A percentile compares a stretch with the other conserved stretches of the same genome.
These are phyloP conservation scores for Rickenella mellea DNA, from an alignment of 768 basidiomycete species.

Conservation along the genomic window DNA sequence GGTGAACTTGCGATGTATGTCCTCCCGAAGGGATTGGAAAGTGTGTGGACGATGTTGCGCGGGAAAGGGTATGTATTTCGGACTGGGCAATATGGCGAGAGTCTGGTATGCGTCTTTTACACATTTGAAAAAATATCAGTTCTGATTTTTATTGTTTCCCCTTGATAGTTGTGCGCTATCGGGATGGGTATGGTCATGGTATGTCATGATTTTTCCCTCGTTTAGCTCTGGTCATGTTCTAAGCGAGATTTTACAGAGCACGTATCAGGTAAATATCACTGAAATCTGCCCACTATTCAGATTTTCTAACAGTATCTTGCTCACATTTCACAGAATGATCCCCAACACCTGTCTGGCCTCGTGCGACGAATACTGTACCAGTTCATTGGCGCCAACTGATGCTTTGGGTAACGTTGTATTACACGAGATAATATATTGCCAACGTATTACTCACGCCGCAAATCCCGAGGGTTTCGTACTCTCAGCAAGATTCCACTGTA, in stretches of 20 bases:
- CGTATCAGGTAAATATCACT: slow-evolving; percentile 50
- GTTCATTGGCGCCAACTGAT: slow-evolving; percentile 77
- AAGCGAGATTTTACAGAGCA: slow-evolving; percentile 36
- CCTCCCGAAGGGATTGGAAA: slow-evolving; percentile 83
- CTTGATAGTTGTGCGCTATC: slow-evolving; percentile 45
- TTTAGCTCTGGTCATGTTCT: neutral
- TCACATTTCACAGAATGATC: slow-evolving; percentile 39
- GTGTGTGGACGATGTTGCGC: slow-evolving; percentile 74
- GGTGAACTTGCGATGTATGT: slow-evolving; percentile 90
- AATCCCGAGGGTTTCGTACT: too few relatives aligned
- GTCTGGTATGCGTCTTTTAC: slow-evolving; percentile 34
- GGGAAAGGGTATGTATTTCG: slow-evolving; percentile 68
- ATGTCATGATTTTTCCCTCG: slow-evolving; percentile 14
- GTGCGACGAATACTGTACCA: slow-evolving; percentile 80
- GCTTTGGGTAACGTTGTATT: too few relatives aligned
- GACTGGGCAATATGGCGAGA: slow-evolving; percentile 62
- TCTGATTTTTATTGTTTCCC: neutral
- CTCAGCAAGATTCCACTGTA: too few relatives aligned
- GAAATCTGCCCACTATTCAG: neutral
- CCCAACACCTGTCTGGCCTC: slow-evolving; percentile 72
- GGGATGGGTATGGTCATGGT: slow-evolving; percentile 94
- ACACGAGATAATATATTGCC: too few relatives aligned
- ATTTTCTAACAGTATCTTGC: neutral
- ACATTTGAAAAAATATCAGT: neutral
- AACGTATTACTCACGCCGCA: too few relatives aligned